Evolutionary conservation across 768 basidiomycete genomes (phyloP).

Genomic region (Lyophyllum atratum): DNA sequence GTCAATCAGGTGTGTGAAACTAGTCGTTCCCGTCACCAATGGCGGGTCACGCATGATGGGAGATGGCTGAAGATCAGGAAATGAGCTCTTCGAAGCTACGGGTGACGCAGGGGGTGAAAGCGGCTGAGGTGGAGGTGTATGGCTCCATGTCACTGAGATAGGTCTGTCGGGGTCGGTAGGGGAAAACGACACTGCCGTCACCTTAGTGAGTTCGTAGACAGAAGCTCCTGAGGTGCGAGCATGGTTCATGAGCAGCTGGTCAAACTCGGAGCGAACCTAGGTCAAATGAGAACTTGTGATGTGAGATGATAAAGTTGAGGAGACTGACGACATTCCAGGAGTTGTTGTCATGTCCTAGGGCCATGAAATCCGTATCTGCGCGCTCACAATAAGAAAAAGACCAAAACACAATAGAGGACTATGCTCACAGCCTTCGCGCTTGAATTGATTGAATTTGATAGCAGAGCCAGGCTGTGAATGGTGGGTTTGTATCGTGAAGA

Average conservation of each 20-base stretch:
- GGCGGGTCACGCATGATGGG: conserved; percentile 11
- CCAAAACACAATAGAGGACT: not conserved
- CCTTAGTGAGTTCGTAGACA: conserved; percentile 57
- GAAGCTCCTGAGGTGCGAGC: conserved; percentile 51
- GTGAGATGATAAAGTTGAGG: not conserved
- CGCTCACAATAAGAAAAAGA: not conserved
- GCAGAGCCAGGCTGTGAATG: conserved; percentile 55
- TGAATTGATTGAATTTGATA: conserved; percentile 64
- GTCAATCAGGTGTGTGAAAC: conserved; percentile 71
- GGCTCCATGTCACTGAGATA: conserved; percentile 55
- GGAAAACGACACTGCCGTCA: conserved; percentile 49
- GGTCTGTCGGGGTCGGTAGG: conserved; percentile 41
- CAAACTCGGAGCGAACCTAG: conserved; percentile 62
- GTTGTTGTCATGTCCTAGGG: conserved; percentile 53
- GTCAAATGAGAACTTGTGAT: not conserved
- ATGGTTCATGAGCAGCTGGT: conserved; percentile 58
- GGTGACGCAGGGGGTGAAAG: conserved; percentile 45
- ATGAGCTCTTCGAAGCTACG: conserved; percentile 27
- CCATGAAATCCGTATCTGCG: conserved; percentile 62
- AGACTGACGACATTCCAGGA: conserved; percentile 63
- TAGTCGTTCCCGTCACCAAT: conserved; percentile 47
- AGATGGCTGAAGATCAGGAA: conserved; percentile 17
- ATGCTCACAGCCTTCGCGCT: conserved; percentile 61
- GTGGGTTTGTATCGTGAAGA: not conserved
- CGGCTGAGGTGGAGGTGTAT: conserved; percentile 41